Evolutionary conservation across 2,329 filamentous ascomycete species (phyloP), one percentile per base, ranked within the genome.

Genomic region (Lomentospora prolificans): DNA sequence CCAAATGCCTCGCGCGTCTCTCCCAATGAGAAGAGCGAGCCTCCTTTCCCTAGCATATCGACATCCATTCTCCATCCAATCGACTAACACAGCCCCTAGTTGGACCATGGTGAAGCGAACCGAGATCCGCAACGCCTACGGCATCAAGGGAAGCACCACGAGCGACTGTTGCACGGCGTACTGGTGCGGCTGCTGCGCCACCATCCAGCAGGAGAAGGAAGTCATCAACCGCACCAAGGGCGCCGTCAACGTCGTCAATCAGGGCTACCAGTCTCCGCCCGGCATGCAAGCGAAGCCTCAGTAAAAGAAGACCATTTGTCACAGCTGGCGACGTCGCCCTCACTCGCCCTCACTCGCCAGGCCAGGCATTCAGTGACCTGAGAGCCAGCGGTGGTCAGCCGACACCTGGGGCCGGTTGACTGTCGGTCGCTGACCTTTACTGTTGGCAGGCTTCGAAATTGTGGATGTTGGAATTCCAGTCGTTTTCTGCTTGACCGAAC

Each of bases 191-290:
- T 82, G 78, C 72, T 84, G 80, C 62, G 70, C 72, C 4, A 65
- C 82, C 57, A 72, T 82, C 59, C 81, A 84, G 69, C 73, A 82
- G 56, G 78, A 82, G 57, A 79, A 80, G 60, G 80, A 84, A 62
- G 72, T 76, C 50, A 62, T 64, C 56, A 51, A 50, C 3, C 66
- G 67, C 24, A 63, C 63, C 30, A 31, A 58, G 57, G 60, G 62
- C 64, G 60, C 22, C n/a, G 55, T 59, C 30, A 61, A 61, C 56
- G 64, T 61, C 46, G 64, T 58, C 3, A 66, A 62, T n/a, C 64
- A 70, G 58, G 65, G 63, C 30, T 74, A 73, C 57, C 69, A 72
- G 60, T 56, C 64, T 50, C 64, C 70, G 60, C 63, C 69, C 56
- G 66, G 64, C 22, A 73, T 73, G 71, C 25, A 55, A 9, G 58